phyloP scores from a whole-genome alignment of 2,329 filamentous ascomycete species.

The Raffaelea deltoideospora region DNA sequence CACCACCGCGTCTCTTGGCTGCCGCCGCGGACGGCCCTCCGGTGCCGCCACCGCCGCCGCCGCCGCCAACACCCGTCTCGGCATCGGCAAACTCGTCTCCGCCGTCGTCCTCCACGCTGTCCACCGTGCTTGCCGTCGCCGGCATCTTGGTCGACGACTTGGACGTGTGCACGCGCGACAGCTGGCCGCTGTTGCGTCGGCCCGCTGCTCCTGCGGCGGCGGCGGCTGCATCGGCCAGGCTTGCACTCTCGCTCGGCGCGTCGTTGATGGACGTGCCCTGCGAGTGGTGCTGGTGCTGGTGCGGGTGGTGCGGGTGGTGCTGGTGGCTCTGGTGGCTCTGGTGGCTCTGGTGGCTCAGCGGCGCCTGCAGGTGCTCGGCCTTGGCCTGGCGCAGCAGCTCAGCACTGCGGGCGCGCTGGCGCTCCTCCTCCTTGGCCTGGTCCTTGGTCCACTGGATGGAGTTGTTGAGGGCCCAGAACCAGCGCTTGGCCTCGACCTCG shows the following conservation, averaged over 20 bases:
- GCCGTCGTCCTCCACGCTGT: slow-evolving; percentile 30
- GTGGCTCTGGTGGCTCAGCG: slow-evolving; percentile 17
- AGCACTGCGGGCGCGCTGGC: slow-evolving; percentile 55
- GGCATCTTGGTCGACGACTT: slow-evolving; percentile 14
- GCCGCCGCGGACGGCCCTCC: background rate
- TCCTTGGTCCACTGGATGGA: slow-evolving; percentile 98
- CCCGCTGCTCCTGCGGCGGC: background rate
- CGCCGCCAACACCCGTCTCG: background rate
- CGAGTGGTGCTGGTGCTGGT: no score
- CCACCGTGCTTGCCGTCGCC: slow-evolving; percentile 27
- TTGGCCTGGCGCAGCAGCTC: slow-evolving; percentile 68
- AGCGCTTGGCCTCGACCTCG: slow-evolving; percentile 92
- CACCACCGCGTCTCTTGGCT: background rate
- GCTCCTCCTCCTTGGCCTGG: slow-evolving; percentile 82
- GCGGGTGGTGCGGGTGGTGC: no score
- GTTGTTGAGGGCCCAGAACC: slow-evolving; percentile 99
- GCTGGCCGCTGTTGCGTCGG: slow-evolving; percentile 27
- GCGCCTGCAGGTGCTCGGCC: slow-evolving; percentile 32
- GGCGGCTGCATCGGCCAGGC: slow-evolving; percentile 24
- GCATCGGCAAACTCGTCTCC: slow-evolving; percentile 11
- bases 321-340: no score
- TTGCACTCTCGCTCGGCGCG: slow-evolving; percentile 35
- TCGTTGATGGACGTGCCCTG: slow-evolving; percentile 30
- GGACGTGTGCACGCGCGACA: slow-evolving; percentile 22
- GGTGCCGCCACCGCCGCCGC: background rate